Evolutionary conservation across 257 asterid species (phyloP).

Genomic region (Thymus mandschuricus): DNA sequence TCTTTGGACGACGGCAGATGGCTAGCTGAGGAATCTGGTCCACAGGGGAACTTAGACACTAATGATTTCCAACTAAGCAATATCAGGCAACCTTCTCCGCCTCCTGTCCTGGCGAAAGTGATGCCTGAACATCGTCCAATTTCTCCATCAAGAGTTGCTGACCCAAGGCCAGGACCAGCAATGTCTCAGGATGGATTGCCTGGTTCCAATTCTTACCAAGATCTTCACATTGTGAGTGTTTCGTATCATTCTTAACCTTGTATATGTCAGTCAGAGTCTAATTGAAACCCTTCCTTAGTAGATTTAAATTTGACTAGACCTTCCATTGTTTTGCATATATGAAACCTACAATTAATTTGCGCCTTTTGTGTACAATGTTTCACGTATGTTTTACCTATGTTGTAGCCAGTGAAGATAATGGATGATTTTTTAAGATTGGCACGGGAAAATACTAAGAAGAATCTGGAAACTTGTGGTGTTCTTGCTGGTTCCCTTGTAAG

Average conservation of each 20-base stretch:
- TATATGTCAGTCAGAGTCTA: not conserved
- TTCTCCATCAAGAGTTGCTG: slow-evolving; percentile 90
- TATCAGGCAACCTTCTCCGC: slow-evolving; percentile 87
- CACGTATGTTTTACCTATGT: slow-evolving; percentile 32
- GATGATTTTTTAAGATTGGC: slow-evolving; percentile 92
- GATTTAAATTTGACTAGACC: slow-evolving; percentile 10
- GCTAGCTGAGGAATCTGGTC: slow-evolving; percentile 59
- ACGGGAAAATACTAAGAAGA: slow-evolving; percentile 66
- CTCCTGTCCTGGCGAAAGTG: slow-evolving; percentile 90
- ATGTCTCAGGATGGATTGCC: slow-evolving; percentile 61
- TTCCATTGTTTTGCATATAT: slow-evolving; percentile 24
- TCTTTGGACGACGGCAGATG: slow-evolving; percentile 92
- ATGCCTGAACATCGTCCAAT: slow-evolving; percentile 67
- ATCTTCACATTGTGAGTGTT: slow-evolving; percentile 89
- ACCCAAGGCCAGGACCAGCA: slow-evolving; percentile 94
- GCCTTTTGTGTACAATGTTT: slow-evolving; percentile 5
- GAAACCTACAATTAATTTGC: slow-evolving; percentile 1
- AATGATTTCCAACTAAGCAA: slow-evolving; percentile 54
- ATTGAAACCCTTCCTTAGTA: slow-evolving; percentile 8
- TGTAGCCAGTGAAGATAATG: slow-evolving; percentile 90
- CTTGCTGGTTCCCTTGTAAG: slow-evolving; percentile 97
- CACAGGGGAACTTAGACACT: slow-evolving; percentile 49
- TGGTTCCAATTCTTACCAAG: slow-evolving; percentile 68
- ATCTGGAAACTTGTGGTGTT: slow-evolving; percentile 93
- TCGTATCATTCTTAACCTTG: slow-evolving; percentile 26